Conservation (phyloP, 2,329 filamentous ascomycete genomes). For the Fusarium subglutinans region DNA sequence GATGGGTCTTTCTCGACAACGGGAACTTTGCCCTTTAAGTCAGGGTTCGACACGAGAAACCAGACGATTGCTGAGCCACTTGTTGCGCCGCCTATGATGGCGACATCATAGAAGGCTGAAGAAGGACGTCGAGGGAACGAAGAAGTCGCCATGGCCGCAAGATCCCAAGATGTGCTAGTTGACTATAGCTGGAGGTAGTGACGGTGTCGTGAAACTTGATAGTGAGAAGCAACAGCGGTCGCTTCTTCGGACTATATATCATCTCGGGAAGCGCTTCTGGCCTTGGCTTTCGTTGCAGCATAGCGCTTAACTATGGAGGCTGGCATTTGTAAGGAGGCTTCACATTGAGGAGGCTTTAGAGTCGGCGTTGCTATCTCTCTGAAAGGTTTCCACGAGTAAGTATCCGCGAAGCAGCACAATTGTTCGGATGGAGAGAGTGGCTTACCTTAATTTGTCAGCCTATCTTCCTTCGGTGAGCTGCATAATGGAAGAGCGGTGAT, state of each 20-base stretch:
- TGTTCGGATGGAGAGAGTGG: too few species aligned
- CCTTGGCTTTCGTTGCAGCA: accelerated
- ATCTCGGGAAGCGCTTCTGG: background rate
- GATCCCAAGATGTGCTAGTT: too few species aligned
- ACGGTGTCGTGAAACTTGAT: background rate
- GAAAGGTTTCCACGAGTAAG: background rate
- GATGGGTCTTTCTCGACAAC: constrained; percentile 11
- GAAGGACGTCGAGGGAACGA: background rate
- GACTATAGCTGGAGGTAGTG: too few species aligned
- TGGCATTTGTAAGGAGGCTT: background rate
- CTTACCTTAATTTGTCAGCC: background rate
- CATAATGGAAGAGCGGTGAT: background rate
- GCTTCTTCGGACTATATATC: background rate
- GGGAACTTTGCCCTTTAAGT: constrained; percentile 15
- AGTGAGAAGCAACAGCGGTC: too few species aligned
- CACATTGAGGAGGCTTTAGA: background rate
- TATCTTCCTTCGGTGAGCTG: background rate
- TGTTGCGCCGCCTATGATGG: constrained; percentile 14
- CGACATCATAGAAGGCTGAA: background rate
- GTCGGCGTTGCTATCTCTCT: too few species aligned
- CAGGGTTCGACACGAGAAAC: constrained; percentile 11
- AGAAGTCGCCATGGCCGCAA: background rate
- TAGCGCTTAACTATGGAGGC: background rate
- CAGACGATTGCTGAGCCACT: constrained; percentile 20
- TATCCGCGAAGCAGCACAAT: background rate